Percentiles rank a stretch among this genome's conserved stretches.
Conservation (phyloP, 2,329 filamentous ascomycete species). For the Curvularia eragrostidis region DNA sequence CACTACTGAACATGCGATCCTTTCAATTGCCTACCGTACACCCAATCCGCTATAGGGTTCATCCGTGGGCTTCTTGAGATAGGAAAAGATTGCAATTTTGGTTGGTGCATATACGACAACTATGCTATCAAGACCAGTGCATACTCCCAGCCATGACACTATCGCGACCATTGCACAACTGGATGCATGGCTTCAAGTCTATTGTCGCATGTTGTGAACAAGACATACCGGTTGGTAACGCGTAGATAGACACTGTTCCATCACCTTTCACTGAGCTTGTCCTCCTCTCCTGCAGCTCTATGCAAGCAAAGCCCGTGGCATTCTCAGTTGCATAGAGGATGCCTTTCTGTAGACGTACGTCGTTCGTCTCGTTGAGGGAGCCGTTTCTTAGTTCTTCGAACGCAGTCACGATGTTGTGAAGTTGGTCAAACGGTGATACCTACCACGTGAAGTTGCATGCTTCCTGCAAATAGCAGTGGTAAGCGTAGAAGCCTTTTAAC, state of each 20-base stretch:
- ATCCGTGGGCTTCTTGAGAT: background rate
- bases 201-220: slow-evolving; percentile 3
- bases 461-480: slow-evolving; percentile 9
- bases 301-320: background rate
- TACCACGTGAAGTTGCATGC: slow-evolving; percentile 9
- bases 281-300: background rate
- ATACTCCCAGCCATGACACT: slow-evolving; percentile 1
- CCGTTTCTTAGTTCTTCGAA: slow-evolving; percentile 2
- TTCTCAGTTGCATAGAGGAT: slow-evolving; percentile 1
- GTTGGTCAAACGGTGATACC: slow-evolving; percentile 6
- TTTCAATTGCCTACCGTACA: background rate
- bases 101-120: slow-evolving; percentile 1
- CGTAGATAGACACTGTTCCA: slow-evolving; percentile 2
- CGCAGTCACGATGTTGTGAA: slow-evolving; percentile 1
- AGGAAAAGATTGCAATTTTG: slow-evolving; percentile 3
- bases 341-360: background rate
- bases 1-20: background rate
- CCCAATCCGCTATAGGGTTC: background rate
- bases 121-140: slow-evolving; percentile 3
- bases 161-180: slow-evolving; percentile 1
- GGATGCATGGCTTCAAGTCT: background rate
- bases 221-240: background rate
- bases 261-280: background rate
- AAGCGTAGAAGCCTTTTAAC: slow-evolving; percentile 11
- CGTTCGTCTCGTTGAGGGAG: background rate